A percentile compares a stretch with the other conserved stretches of the same genome.
phyloP scores from a whole-genome alignment of 345 rosid species.

The Boechera stricta region DNA sequence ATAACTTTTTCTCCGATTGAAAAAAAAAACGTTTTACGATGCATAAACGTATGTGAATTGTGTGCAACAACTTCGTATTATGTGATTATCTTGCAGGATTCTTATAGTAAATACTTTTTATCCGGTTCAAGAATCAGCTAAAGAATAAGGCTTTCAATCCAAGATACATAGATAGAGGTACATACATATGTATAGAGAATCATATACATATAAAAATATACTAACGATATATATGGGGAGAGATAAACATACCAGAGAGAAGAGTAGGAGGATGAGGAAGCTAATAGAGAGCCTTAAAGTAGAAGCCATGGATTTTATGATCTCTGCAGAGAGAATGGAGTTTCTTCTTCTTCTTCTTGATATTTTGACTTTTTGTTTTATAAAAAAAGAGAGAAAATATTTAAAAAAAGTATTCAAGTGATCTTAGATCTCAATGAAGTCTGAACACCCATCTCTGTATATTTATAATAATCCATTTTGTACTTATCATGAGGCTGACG shows the following conservation, averaged over 20 bases:
- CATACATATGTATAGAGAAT: background rate
- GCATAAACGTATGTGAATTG: background rate
- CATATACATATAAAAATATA: background rate
- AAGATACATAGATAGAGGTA: background rate
- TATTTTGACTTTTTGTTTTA: conserved; percentile 8
- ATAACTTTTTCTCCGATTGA: background rate
- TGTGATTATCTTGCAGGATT: conserved; percentile 16
- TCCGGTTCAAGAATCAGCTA: conserved; percentile 9
- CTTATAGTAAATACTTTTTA: conserved; percentile 4
- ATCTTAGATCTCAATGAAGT: conserved; percentile 32
- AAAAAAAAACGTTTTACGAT: background rate
- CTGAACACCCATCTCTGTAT: conserved; percentile 17
- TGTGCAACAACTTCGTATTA: background rate
- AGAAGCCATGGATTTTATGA: conserved; percentile 33
- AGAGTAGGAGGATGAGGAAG: conserved; percentile 30
- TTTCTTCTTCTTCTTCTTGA: conserved; percentile 14
- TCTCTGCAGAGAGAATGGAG: conserved; percentile 14
- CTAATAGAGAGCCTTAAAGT: conserved; percentile 23
- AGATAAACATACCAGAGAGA: conserved; percentile 41
- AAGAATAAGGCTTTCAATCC: conserved; percentile 11
- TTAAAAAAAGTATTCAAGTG: background rate
- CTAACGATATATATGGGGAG: background rate
- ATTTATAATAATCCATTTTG: conserved; percentile 29
- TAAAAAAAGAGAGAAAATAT: background rate
- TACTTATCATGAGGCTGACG: conserved; percentile 32